Percentiles rank a stretch among this genome's conserved stretches.
These are phyloP conservation scores for Lolium rigidum DNA, from an alignment of 176 grass and related monocot genomes.

Conservation along the genomic window DNA sequence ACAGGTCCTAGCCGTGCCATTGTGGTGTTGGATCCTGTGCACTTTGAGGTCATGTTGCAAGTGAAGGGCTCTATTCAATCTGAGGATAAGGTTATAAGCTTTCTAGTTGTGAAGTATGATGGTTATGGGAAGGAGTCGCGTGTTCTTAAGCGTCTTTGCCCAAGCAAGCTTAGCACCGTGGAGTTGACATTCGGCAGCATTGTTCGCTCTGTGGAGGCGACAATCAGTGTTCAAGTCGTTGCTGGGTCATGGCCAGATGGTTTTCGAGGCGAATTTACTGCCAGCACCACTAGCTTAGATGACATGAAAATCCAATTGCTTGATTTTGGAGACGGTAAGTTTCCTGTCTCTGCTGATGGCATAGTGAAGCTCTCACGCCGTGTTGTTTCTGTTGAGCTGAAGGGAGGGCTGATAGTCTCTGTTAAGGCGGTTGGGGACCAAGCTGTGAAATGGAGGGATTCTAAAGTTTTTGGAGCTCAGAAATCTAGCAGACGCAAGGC, in stretches of 20 bases:
- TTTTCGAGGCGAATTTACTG: not conserved
- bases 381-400: not conserved
- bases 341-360: not conserved
- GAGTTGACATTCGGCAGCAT: conserved; percentile 1
- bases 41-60: not conserved
- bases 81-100: not conserved
- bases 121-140: not conserved
- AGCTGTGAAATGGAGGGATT: not conserved
- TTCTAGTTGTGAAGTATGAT: not conserved
- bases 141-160: not conserved
- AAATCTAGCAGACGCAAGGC: not conserved
- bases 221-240: not conserved
- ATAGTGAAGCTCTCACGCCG: not conserved
- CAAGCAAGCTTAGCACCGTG: not conserved
- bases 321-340: not conserved
- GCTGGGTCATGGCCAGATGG: conserved; percentile 11
- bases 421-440: not conserved
- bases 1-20: not conserved
- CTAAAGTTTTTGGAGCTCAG: not conserved
- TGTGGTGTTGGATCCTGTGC: not conserved
- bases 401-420: not conserved
- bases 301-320: conserved; percentile 1
- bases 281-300: not conserved
- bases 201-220: not conserved
- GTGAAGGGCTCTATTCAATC: not conserved